A percentile compares a stretch with the other conserved stretches of the same genome.
These are phyloP conservation scores for Cladophialophora exuberans DNA, from an alignment of 2,329 filamentous ascomycete species.

Conservation along the genomic window DNA sequence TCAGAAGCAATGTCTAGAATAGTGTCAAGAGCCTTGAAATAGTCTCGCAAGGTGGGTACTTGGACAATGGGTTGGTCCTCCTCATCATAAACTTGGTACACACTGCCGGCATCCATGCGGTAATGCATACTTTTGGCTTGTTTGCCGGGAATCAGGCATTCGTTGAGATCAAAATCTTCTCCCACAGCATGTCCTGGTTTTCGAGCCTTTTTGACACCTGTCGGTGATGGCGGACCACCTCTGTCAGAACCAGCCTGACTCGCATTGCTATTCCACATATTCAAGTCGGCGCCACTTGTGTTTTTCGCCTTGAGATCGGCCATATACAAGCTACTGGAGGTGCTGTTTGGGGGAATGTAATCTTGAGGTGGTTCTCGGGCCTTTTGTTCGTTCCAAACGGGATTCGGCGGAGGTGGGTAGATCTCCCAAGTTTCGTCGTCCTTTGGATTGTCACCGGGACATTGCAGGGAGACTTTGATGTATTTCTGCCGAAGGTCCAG, in stretches of 20 bases:
- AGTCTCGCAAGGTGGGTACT: constrained; percentile 92
- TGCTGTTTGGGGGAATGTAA: constrained; percentile 33
- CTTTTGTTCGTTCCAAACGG: constrained; percentile 75
- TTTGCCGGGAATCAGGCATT: constrained; percentile 76
- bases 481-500: constrained; percentile 87
- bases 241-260: constrained; percentile 36
- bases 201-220: constrained; percentile 62
- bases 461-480: constrained; percentile 80
- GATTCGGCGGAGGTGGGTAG: constrained; percentile 88
- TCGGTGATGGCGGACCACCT: constrained; percentile 41
- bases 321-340: constrained; percentile 35
- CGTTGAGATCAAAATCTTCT: constrained; percentile 79
- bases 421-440: constrained; percentile 82
- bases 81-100: constrained; percentile 85
- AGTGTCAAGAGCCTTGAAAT: constrained; percentile 90
- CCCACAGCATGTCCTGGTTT: constrained; percentile 91
- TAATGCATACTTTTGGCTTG: constrained; percentile 72
- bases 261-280: constrained; percentile 35
- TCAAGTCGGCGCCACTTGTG: constrained; percentile 12
- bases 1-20: constrained; percentile 90
- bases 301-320: constrained; percentile 24
- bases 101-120: constrained; percentile 77
- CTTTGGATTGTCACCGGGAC: constrained; percentile 81
- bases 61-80: constrained; percentile 71
- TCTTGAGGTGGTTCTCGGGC: constrained; percentile 38